Conservation (phyloP, 345 rosid genomes). For the Carallia brachiata region DNA sequence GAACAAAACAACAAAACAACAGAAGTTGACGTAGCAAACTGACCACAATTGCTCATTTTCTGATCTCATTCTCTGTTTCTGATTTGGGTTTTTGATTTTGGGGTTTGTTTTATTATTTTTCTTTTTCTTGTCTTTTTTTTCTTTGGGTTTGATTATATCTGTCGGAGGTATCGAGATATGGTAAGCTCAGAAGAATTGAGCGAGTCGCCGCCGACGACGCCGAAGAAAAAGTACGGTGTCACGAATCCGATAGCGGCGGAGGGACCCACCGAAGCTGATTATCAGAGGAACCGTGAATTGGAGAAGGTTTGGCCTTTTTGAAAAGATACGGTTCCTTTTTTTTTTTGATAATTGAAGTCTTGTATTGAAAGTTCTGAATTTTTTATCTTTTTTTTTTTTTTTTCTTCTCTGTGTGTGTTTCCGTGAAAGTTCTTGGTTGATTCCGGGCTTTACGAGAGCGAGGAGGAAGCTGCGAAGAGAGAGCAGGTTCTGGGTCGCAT, state of each 20-base stretch:
- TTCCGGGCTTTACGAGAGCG: slow-evolving; percentile 67
- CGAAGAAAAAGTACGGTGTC: slow-evolving; percentile 44
- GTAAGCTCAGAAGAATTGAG: slow-evolving; percentile 47
- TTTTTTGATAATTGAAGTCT: slow-evolving; percentile 6
- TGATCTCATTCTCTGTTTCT: too few relatives aligned
- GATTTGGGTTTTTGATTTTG: not conserved
- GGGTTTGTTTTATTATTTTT: not conserved
- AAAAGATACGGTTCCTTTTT: too few relatives aligned
- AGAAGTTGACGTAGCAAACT: too few relatives aligned
- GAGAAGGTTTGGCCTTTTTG: slow-evolving; percentile 50
- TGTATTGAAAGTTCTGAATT: not conserved
- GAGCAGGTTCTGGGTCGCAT: slow-evolving; percentile 65
- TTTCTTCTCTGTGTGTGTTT: not conserved
- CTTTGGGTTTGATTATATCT: not conserved
- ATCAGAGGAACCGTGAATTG: slow-evolving; percentile 56
- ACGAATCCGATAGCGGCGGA: slow-evolving; percentile 74
- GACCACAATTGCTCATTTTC: too few relatives aligned
- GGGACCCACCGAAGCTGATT: slow-evolving; percentile 68
- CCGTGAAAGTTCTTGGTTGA: slow-evolving; percentile 53
- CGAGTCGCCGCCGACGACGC: slow-evolving; percentile 20
- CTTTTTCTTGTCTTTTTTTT: not conserved
- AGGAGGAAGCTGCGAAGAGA: slow-evolving; percentile 72
- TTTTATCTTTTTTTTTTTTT: not conserved
- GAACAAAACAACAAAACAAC: too few relatives aligned
- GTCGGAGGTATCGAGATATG: slow-evolving; percentile 29